A percentile compares a stretch with the other conserved stretches of the same genome.
These are phyloP conservation scores for Knoxia roxburghii DNA, from an alignment of 257 asterid species.

Conservation along the genomic window DNA sequence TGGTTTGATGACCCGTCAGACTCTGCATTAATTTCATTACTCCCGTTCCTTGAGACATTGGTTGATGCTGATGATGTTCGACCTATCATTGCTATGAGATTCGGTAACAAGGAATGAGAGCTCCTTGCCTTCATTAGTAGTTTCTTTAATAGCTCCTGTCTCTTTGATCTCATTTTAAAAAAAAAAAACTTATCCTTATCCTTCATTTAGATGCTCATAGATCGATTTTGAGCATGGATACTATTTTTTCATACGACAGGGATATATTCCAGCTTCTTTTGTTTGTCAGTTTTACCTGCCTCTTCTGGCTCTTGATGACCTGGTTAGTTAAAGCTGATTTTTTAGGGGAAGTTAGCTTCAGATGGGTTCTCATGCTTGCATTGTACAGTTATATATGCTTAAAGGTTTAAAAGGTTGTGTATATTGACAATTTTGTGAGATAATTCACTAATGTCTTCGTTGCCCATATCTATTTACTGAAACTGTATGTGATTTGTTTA, in stretches of 20 bases:
- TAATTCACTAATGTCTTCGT: background rate
- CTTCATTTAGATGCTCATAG: slow-evolving; percentile 38
- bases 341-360: slow-evolving; percentile 37
- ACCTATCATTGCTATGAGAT: slow-evolving; percentile 86
- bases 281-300: slow-evolving; percentile 34
- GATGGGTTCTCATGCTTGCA: slow-evolving; percentile 35
- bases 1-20: slow-evolving; percentile 96
- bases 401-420: slow-evolving; percentile 7
- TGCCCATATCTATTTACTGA: background rate
- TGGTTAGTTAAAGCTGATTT: slow-evolving; percentile 47
- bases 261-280: slow-evolving; percentile 24
- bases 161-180: slow-evolving; percentile 22
- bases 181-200: slow-evolving; percentile 24
- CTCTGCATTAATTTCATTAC: slow-evolving; percentile 63
- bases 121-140: slow-evolving; percentile 56
- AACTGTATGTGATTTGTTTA: background rate
- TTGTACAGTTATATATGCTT: slow-evolving; percentile 48
- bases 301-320: slow-evolving; percentile 22
- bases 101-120: slow-evolving; percentile 96
- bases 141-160: slow-evolving; percentile 37
- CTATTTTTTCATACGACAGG: slow-evolving; percentile 35
- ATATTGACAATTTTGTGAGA: slow-evolving; percentile 8
- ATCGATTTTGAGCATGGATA: slow-evolving; percentile 46
- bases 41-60: slow-evolving; percentile 90
- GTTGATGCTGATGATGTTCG: slow-evolving; percentile 88